A percentile compares a stretch with the other conserved stretches of the same genome.
Conservation (phyloP, 805 yeast species). For the Wickerhamiella bombiphila region DNA sequence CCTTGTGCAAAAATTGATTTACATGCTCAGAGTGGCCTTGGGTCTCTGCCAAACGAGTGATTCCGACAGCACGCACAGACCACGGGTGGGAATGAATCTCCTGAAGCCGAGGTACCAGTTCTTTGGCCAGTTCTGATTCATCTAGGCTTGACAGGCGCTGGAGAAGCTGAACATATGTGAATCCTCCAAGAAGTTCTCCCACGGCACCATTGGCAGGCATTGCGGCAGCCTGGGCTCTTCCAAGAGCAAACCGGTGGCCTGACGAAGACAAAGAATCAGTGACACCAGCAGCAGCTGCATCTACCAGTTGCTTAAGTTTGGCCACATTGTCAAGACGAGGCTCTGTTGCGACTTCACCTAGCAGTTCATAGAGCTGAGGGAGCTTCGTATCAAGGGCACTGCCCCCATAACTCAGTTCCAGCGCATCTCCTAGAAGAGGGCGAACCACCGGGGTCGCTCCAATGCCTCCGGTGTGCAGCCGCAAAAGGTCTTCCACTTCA, state of each 20-base stretch:
- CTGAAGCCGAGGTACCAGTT: conserved; percentile 47
- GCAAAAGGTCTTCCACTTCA: conserved; percentile 72
- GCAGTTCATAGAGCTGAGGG: conserved; percentile 43
- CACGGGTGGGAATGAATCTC: conserved; percentile 19
- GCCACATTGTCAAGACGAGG: conserved; percentile 55
- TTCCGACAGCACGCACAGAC: conserved; percentile 15
- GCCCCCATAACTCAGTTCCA: conserved; percentile 13
- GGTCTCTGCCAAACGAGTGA: conserved; percentile 16
- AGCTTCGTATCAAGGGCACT: conserved; percentile 42
- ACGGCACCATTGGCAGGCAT: conserved; percentile 43
- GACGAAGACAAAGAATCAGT: conserved; percentile 66
- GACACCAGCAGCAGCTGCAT: conserved; percentile 61
- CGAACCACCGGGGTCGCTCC: conserved; percentile 30
- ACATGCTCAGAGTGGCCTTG: conserved; percentile 7
- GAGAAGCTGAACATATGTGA: conserved; percentile 60
- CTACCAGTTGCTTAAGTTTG: conserved; percentile 59
- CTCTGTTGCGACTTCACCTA: conserved; percentile 50
- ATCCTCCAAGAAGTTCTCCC: conserved; percentile 54
- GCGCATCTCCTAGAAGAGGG: conserved; percentile 9
- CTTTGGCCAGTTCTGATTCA: conserved; percentile 37
- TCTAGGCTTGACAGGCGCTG: conserved; percentile 37
- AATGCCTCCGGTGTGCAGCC: conserved; percentile 72
- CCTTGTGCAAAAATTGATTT: not conserved
- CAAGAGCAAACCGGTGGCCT: conserved; percentile 75
- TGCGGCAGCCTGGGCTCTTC: conserved; percentile 48